Conservation (phyloP, 176 grass and related monocot species). For the Carex cristatella region DNA sequence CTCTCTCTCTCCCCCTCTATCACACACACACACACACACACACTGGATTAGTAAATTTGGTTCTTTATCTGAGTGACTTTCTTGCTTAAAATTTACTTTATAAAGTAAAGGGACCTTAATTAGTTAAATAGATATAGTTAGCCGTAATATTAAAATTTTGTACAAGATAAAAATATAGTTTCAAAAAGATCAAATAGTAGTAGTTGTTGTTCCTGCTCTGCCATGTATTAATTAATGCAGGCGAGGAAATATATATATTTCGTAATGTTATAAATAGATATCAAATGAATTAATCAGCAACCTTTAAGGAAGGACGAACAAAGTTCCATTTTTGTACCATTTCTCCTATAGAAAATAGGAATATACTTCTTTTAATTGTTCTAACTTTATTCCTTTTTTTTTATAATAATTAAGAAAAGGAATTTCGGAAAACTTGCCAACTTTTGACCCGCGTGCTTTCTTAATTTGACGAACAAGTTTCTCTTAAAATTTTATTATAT, state of each 20-base stretch:
- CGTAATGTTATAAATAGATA: background rate
- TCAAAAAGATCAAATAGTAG: too few relatives aligned
- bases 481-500: background rate
- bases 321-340: background rate
- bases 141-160: background rate
- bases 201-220: background rate
- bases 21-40: background rate
- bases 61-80: background rate
- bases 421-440: background rate
- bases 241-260: background rate
- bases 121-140: background rate
- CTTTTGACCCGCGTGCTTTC: conserved; percentile 14
- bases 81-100: background rate
- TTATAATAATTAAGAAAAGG: background rate
- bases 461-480: background rate
- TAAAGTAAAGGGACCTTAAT: background rate
- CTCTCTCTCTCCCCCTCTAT: background rate
- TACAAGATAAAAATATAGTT: background rate
- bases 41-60: background rate
- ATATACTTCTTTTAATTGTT: background rate
- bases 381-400: background rate
- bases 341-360: background rate
- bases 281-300: too few relatives aligned
- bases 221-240: too few relatives aligned
- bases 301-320: background rate